Evolutionary conservation across 2,329 filamentous ascomycete genomes (phyloP), one percentile per base, ranked within the genome.

Genomic region (Colletotrichum gloeosporioides): DNA sequence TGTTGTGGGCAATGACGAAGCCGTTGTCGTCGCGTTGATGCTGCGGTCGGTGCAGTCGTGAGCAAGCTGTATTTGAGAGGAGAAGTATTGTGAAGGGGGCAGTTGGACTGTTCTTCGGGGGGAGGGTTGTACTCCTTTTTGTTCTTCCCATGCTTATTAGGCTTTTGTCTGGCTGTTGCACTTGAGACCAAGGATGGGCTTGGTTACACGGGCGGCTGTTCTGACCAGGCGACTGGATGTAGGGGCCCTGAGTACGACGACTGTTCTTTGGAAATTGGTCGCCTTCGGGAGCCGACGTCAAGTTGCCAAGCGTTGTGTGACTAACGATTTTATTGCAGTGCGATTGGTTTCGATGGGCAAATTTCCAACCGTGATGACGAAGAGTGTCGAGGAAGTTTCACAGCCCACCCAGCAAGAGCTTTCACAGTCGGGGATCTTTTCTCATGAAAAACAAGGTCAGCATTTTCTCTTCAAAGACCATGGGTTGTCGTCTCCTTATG

Each of bases 361-460:
- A n/a, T n/a, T 0, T n/a, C 39, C 39, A 49, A 49, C 2, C 9
- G 39, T 0, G 0, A 49, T 2, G 39, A 49, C 8, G 6, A 49
- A 22, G 2, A 39, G 36, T 39, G 36, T 39, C 36, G 8, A 39
- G 8, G 36, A 9, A 39, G 36, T 18, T 39, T 1, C 36, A 39
- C 18, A 4, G 16, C 36, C 16, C 36, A 39, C 16, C 15, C 36
- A 39, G 36, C 36, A 39, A 3, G 36, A 3, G 16, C 0, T 39
- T 39, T 39, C 36, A 39, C 8, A 39, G 34, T 10, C 8, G 16
- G 22, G 22, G 22, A 22, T 22, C 22, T 22, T 22, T 22, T 22
- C 22, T 34, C 6, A 49, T 6, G 44, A 13, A 22, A 8, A 22
- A 1, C 2, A 49, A 4, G 44, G 10, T 22, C 44, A 3, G 3